Evolutionary conservation across 495 filamentous ascomycete species (phyloP).

Genomic region (Parathielavia appendiculata): DNA sequence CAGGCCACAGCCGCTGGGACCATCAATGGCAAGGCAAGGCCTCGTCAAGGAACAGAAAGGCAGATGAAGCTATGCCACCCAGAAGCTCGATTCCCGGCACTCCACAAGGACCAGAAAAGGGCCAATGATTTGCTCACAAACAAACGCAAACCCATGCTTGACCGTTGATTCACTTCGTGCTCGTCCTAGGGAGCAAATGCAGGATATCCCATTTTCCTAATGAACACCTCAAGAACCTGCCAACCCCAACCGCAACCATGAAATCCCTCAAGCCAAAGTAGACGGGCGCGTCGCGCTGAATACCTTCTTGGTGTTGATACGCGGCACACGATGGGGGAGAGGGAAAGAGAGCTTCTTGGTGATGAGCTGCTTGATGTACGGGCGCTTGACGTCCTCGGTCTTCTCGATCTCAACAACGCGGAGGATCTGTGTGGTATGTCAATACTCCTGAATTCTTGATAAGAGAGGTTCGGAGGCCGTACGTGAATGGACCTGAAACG

Average conservation of each 20-base stretch:
- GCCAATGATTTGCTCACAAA: constrained; percentile 12
- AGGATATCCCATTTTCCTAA: constrained; percentile 49
- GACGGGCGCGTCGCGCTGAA: constrained; percentile 87
- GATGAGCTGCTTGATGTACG: constrained; percentile 98
- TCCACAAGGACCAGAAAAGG: constrained; percentile 6
- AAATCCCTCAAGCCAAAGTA: constrained; percentile 63
- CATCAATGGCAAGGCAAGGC: not conserved
- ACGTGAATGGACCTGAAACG: constrained; percentile 98
- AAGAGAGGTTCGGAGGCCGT: constrained; percentile 34
- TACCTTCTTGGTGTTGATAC: constrained; percentile 73
- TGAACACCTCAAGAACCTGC: constrained; percentile 51
- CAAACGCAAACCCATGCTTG: constrained; percentile 26
- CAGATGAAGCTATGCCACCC: not conserved
- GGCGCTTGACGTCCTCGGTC: constrained; percentile 84
- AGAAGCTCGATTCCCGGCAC: not conserved
- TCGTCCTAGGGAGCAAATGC: constrained; percentile 44
- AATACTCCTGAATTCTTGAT: constrained; percentile 12
- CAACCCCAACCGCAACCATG: constrained; percentile 41
- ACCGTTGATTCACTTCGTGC: constrained; percentile 39
- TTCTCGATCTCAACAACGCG: constrained; percentile 96
- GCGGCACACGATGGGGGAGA: constrained; percentile 89
- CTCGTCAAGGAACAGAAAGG: not conserved
- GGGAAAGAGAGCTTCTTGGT: constrained; percentile 95
- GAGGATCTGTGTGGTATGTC: constrained; percentile 65
- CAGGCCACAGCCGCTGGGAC: not conserved